Conservation (phyloP, 2,329 filamentous ascomycete genomes). For the Blastomyces parvus region DNA sequence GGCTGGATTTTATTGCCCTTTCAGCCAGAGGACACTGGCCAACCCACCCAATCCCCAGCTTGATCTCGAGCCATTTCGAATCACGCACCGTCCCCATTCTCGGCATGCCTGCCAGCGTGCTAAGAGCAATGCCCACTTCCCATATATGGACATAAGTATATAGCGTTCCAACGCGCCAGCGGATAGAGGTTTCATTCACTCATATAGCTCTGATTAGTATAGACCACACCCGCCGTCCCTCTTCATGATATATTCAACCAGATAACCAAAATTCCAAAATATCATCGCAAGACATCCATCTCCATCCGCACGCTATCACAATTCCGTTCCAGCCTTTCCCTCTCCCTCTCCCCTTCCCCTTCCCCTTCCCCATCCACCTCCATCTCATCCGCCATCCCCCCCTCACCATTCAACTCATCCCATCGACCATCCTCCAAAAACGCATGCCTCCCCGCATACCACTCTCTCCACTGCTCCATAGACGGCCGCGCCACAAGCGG, state of each 20-base stretch:
- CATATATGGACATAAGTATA: neutral
- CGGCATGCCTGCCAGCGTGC: neutral
- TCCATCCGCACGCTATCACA: neutral
- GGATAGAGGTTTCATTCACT: neutral
- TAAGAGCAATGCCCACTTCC: neutral
- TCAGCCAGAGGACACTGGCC: too few relatives aligned
- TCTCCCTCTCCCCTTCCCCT: neutral
- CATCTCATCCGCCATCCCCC: neutral
- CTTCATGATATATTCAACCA: neutral
- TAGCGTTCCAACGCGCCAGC: neutral
- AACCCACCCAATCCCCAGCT: too few relatives aligned
- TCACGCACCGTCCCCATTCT: neutral
- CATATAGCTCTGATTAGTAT: neutral
- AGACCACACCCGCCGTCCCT: neutral
- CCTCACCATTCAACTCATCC: neutral
- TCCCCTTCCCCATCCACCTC: neutral
- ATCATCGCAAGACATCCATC: neutral
- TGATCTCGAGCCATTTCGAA: too few relatives aligned
- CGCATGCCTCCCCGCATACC: slow-evolving; percentile 9
- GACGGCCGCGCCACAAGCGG: slow-evolving; percentile 10
- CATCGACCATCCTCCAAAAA: neutral
- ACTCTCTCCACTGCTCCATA: slow-evolving; percentile 9
- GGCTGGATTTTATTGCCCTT: too few relatives aligned
- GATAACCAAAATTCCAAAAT: neutral
- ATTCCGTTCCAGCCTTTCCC: neutral